Evolutionary conservation across 331 rosid genomes (phyloP).

Genomic region (Cydonia oblonga): DNA sequence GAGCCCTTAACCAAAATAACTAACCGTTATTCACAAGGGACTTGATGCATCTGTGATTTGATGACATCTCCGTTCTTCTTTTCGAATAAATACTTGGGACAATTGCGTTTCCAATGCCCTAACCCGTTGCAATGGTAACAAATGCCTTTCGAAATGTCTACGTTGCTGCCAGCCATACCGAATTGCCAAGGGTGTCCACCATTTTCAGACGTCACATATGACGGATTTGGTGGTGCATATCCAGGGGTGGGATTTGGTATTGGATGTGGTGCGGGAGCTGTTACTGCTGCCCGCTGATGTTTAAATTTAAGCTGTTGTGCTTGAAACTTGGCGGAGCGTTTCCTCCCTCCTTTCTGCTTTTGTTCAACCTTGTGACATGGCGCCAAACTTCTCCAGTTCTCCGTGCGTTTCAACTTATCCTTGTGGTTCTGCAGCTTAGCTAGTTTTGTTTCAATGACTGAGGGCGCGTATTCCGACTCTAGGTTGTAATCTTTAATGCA

Average conservation of each 20-base stretch:
- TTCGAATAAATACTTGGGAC: background rate
- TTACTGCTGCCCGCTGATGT: constrained; percentile 12
- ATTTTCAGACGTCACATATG: background rate
- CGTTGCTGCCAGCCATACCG: background rate
- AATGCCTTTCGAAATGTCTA: background rate
- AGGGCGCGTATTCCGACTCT: constrained; percentile 12
- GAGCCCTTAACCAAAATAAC: background rate
- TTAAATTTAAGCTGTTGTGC: constrained; percentile 15
- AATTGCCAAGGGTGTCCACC: background rate
- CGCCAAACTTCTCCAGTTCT: background rate
- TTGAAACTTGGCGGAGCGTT: background rate
- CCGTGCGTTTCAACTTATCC: background rate
- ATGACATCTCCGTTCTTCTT: background rate
- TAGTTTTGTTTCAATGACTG: constrained; percentile 14
- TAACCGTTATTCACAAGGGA: background rate
- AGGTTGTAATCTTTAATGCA: constrained; percentile 32
- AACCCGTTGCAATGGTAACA: background rate
- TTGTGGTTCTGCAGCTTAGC: constrained; percentile 9
- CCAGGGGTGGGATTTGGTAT: background rate
- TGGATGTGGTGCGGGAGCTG: background rate
- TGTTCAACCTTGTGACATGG: background rate
- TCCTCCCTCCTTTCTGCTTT: background rate
- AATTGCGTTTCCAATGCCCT: background rate
- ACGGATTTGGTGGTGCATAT: background rate
- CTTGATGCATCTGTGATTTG: background rate